Base-by-base conservation (phyloP, 2,329 filamentous ascomycete genomes). In the Fusarium verticillioides region DNA sequence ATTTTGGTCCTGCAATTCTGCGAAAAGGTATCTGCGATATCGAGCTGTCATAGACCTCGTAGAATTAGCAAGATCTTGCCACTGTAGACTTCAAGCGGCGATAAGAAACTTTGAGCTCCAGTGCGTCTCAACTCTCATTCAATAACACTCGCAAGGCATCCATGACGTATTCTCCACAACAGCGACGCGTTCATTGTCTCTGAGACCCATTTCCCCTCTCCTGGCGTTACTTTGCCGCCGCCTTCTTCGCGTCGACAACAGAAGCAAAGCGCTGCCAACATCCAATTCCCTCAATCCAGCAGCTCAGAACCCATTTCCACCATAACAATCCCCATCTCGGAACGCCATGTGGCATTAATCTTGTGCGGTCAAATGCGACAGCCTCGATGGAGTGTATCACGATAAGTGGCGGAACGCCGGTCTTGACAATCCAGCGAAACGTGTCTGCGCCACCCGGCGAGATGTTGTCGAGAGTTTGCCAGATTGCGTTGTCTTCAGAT, bases 381-480 rank as follows among this genome's bases (percentile, higher is more conserved):
- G n/a, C 39, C 39, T 57, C 54, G 4, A 57, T 26, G 1, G 54
- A 36, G 54, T 57, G 54, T 9, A 57, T 57, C 30, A 26, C 28
- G 28, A 57, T 2, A 46, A 57, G 39, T 6, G 54, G 54, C 8
- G 39, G 39, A 8, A 57, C 39, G 0, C 28, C 39, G 0, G n/a
- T 57, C n/a, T 47, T 57, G 9, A 57, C 39, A 46, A 57, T 26
- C 54, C 54, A 57, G 19, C 54, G 39, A 13, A 57, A 57, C 2
- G 39, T 26, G 12, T 47, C 54, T 13, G 39, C 39, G 7, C n/a
- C 21, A 9, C n/a, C 39, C 12, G 54, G 39, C 2, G 28, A 34
- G n/a, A 57, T 34, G 2, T 13, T 26, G 2, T 57, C 54, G 18
- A 57, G 18, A 5, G 15, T 36, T 26, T 57, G 39, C 54, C 54